A percentile compares a stretch with the other conserved stretches of the same genome.
These are phyloP conservation scores for Hibiscus tridactylites DNA, from an alignment of 345 rosid species.

Conservation along the genomic window DNA sequence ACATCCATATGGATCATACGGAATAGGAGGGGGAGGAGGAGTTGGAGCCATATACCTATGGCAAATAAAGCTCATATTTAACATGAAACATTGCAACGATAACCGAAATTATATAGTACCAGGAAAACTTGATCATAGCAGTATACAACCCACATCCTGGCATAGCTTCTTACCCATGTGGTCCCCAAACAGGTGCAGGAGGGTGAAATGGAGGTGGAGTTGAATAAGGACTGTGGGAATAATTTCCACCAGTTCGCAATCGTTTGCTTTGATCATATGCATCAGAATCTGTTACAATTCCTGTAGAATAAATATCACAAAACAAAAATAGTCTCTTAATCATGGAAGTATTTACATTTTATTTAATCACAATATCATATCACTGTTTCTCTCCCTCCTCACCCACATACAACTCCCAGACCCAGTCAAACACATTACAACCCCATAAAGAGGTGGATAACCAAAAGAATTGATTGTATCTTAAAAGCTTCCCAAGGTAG, in stretches of 20 bases:
- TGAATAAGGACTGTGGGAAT: conserved; percentile 73
- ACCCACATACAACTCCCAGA: background rate
- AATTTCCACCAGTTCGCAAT: conserved; percentile 88
- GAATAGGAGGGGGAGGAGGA: conserved; percentile 32
- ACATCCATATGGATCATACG: conserved; percentile 80
- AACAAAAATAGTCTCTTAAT: background rate
- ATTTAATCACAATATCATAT: background rate
- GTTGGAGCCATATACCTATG: conserved; percentile 82
- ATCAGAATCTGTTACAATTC: conserved; percentile 81
- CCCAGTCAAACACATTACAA: background rate
- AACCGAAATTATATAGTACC: background rate
- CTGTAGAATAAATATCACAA: conserved; percentile 31
- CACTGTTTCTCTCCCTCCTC: background rate
- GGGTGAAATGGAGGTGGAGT: conserved; percentile 85
- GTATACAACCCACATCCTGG: background rate
- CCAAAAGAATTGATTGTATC: background rate
- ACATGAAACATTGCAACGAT: background rate
- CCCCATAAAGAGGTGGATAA: background rate
- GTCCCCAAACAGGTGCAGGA: conserved; percentile 92
- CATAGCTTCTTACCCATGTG: conserved; percentile 62
- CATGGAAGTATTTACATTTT: background rate
- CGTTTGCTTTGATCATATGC: conserved; percentile 94
- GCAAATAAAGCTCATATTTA: conserved; percentile 18
- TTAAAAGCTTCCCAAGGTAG: background rate
- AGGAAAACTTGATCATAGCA: background rate